These are phyloP conservation scores for Penicillium sp. DNA, from an alignment of 2,329 filamentous ascomycete genomes.

Conservation along the genomic window DNA sequence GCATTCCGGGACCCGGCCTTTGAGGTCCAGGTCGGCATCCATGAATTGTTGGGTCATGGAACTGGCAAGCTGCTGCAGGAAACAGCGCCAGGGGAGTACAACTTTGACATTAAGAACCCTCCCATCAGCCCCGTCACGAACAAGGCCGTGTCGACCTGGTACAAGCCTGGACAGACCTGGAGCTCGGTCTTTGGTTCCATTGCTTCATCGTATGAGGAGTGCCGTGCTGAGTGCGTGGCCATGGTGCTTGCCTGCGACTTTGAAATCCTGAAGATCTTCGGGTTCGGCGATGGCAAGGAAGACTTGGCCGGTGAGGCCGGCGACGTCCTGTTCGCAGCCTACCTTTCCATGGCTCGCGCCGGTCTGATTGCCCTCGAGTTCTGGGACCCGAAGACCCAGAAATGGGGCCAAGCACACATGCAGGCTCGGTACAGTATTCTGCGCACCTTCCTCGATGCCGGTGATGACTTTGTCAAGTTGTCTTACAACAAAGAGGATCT, in stretches of 20 bases:
- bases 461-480: slow-evolving; percentile 82
- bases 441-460: slow-evolving; percentile 72
- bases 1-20: slow-evolving; percentile 85
- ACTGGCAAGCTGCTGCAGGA: slow-evolving; percentile 94
- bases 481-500: slow-evolving; percentile 72
- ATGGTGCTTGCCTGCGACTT: slow-evolving; percentile 92
- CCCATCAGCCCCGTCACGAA: slow-evolving; percentile 76
- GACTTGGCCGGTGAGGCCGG: slow-evolving; percentile 76
- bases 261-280: slow-evolving; percentile 83
- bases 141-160: slow-evolving; percentile 80
- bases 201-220: slow-evolving; percentile 90
- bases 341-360: slow-evolving; percentile 92
- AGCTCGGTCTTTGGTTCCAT: slow-evolving; percentile 85
- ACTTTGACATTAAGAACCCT: slow-evolving; percentile 81
- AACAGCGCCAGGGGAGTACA: slow-evolving; percentile 75
- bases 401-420: slow-evolving; percentile 92
- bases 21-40: slow-evolving; percentile 92
- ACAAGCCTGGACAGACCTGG: slow-evolving; percentile 95
- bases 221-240: slow-evolving; percentile 87
- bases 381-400: slow-evolving; percentile 87
- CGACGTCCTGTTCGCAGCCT: slow-evolving; percentile 82
- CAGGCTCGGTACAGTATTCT: slow-evolving; percentile 89
- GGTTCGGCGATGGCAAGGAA: slow-evolving; percentile 74
- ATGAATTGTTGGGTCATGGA: slow-evolving; percentile 85
- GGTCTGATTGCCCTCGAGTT: slow-evolving; percentile 85